Base-by-base conservation (phyloP, 331 rosid genomes). In the Arachis monticola region DNA sequence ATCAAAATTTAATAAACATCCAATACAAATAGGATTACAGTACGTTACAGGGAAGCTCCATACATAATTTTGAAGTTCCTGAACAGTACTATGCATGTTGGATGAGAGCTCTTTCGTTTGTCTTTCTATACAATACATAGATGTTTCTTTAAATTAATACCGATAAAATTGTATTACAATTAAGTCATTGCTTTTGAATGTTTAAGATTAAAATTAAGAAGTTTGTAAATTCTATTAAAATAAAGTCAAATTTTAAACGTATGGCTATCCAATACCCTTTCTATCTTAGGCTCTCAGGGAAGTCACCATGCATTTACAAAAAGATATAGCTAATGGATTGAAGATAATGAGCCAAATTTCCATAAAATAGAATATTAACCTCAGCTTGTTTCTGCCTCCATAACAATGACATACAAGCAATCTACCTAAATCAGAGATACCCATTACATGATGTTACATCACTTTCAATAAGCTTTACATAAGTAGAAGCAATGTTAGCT, bases 341-440 rank as follows among this genome's bases (percentile, higher is more conserved):
- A n/a, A n/a, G 76, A 75, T 38, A 70, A 63, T 64, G 5, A 64
- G 79, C 66, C 53, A 72, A 75, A 65, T 53, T 64, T 64, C 55
- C 64, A 53, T 72, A 55, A 60, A 7, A 51, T 63, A 77, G 73
- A 72, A 77, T 75, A 87, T 59, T 76, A 64, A 71, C 60, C 81
- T 79, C 71, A n/a, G 60, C 60, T 79, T 69, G 84, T 64, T 74
- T 69, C 69, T 75, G 77, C 53, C 48, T 70, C 68, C 84, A 82
- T 76, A 78, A 64, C 76, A 87, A 82, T 76, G 76, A 64, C 78
- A 87, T 60, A 81, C 50, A 77, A 67, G 79, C 69, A 73, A 78
- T 68, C 81, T 80, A 70, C 83, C 86, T 80, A 75, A n/a, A 83
- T 82, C 82, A 87, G 83, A 81, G 71, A 82, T 38, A 71, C 65